Percentiles rank a stretch among this genome's conserved stretches.
Conservation (phyloP, 164 flowering plant species). For the Annona squamosa region DNA sequence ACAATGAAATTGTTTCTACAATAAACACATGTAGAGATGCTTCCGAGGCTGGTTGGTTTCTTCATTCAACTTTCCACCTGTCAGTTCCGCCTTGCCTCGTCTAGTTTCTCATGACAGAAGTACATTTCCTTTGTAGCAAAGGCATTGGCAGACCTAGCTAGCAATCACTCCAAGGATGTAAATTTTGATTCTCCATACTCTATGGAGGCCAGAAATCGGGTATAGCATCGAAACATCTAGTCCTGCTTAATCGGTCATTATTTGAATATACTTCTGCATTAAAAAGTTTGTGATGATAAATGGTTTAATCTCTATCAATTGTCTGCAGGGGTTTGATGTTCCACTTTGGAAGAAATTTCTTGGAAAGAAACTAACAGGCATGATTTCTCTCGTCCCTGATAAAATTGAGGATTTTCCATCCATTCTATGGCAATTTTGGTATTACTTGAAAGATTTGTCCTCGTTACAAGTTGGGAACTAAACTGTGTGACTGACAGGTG, state of each 20-base stretch:
- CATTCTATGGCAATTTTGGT: no score
- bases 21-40: slow-evolving; percentile 35
- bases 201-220: slow-evolving; percentile 70
- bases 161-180: slow-evolving; percentile 56
- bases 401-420: neutral
- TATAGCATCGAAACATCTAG: slow-evolving; percentile 13
- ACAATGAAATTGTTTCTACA: slow-evolving; percentile 60
- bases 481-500: slow-evolving; percentile 39
- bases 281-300: no score
- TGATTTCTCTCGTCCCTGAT: neutral
- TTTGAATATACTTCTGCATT: no score
- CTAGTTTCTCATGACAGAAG: slow-evolving; percentile 13
- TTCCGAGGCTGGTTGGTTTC: slow-evolving; percentile 54
- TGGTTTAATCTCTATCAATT: neutral
- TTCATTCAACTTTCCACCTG: neutral
- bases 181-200: slow-evolving; percentile 78
- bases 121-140: slow-evolving; percentile 50
- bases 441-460: no score
- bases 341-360: slow-evolving; percentile 77
- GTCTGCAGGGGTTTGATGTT: slow-evolving; percentile 63
- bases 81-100: neutral
- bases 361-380: slow-evolving; percentile 78
- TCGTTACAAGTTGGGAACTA: neutral
- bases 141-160: slow-evolving; percentile 75
- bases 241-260: no score